Conservation (phyloP, 140 eudicot genomes). For the Erigeron philadelphicus region DNA sequence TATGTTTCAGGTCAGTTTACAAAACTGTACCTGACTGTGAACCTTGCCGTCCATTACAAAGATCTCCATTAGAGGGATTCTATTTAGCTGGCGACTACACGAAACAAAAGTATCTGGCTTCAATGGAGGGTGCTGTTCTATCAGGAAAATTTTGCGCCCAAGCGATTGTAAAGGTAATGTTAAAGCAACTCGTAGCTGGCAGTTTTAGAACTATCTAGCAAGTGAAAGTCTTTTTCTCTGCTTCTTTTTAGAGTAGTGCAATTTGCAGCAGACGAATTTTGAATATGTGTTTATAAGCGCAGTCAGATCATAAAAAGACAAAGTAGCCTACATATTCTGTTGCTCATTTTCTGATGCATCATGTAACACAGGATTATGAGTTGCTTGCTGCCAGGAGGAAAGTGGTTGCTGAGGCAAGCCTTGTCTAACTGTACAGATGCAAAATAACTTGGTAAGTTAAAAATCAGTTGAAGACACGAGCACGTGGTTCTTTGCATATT, state of each 20-base stretch:
- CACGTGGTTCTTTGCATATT: slow-evolving; percentile 6
- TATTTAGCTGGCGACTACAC: slow-evolving; percentile 97
- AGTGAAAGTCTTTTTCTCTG: background rate
- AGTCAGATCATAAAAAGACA: background rate
- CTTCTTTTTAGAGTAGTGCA: background rate
- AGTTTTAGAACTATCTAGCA: slow-evolving; percentile 1
- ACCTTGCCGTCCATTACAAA: slow-evolving; percentile 95
- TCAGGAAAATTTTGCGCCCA: slow-evolving; percentile 97
- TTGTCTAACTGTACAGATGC: slow-evolving; percentile 28
- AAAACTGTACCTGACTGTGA: slow-evolving; percentile 89
- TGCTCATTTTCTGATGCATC: slow-evolving; percentile 20
- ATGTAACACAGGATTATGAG: slow-evolving; percentile 58
- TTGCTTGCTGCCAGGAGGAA: slow-evolving; percentile 41
- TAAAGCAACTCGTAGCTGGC: background rate
- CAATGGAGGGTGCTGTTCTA: slow-evolving; percentile 98
- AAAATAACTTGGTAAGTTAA: slow-evolving; percentile 23
- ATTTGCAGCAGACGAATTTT: background rate
- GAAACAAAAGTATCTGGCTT: slow-evolving; percentile 92
- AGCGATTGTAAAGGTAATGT: slow-evolving; percentile 81
- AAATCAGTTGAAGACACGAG: slow-evolving; percentile 6
- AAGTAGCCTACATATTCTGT: slow-evolving; percentile 1
- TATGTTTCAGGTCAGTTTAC: slow-evolving; percentile 69
- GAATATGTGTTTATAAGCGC: background rate
- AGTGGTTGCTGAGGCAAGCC: slow-evolving; percentile 55
- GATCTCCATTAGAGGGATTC: slow-evolving; percentile 84